phyloP scores from a whole-genome alignment of 1,139 yeast genomes.

The Suzukiozyma palmioleophila region DNA sequence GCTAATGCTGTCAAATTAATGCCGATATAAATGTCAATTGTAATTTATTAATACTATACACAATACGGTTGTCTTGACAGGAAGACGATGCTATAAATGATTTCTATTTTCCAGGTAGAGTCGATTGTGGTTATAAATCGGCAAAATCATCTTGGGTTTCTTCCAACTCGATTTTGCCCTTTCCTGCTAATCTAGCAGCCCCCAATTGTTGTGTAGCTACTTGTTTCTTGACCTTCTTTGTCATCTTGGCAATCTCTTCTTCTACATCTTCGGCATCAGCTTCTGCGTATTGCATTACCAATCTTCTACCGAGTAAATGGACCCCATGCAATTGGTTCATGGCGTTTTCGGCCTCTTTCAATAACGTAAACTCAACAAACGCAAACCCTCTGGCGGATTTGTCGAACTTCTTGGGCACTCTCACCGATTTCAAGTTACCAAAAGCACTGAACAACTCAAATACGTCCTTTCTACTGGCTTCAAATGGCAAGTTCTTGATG shows the following conservation, averaged over 20 bases:
- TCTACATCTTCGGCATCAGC: conserved; percentile 79
- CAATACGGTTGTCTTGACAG: too few relatives aligned
- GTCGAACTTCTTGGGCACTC: conserved; percentile 95
- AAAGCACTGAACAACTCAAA: conserved; percentile 88
- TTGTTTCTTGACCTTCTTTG: conserved; percentile 77
- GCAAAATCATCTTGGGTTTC: conserved; percentile 40
- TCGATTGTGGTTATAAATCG: conserved; percentile 2
- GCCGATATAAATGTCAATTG: too few relatives aligned
- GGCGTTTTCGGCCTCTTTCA: conserved; percentile 94
- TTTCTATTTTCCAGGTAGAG: too few relatives aligned
- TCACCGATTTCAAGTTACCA: conserved; percentile 90
- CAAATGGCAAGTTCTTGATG: conserved; percentile 95
- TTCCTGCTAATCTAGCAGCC: conserved; percentile 70
- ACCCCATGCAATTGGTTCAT: conserved; percentile 93
- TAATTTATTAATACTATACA: too few relatives aligned
- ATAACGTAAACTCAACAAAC: conserved; percentile 83
- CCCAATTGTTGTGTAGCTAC: conserved; percentile 71
- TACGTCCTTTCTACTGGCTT: conserved; percentile 88
- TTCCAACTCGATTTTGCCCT: conserved; percentile 70
- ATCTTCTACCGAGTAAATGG: conserved; percentile 91
- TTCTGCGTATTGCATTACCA: conserved; percentile 94
- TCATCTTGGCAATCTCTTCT: conserved; percentile 86
- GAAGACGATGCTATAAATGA: too few relatives aligned
- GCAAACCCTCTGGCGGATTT: conserved; percentile 97
- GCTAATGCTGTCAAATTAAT: too few relatives aligned